These are phyloP conservation scores for Thermothelomyces thermophilus DNA, from an alignment of 2,329 filamentous ascomycete species.

Conservation along the genomic window DNA sequence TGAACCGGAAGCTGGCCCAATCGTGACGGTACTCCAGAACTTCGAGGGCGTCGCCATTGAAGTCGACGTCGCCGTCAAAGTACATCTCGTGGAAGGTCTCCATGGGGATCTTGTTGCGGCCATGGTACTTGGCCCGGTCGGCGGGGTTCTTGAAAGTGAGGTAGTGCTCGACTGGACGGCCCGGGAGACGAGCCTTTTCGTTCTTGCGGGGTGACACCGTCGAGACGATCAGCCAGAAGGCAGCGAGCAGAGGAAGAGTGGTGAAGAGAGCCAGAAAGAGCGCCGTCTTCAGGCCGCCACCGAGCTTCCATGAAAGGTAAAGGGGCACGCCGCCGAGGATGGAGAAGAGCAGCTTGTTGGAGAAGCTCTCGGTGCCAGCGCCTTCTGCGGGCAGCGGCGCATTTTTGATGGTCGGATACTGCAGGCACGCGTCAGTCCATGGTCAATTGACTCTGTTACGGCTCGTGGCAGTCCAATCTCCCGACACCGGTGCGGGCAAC, in stretches of 20 bases:
- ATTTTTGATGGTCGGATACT: slow-evolving; percentile 91
- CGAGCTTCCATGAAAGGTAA: slow-evolving; percentile 75
- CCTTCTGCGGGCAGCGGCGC: slow-evolving; percentile 87
- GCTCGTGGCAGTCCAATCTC: neutral
- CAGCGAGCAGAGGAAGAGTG: slow-evolving; percentile 69
- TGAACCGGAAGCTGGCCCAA: slow-evolving; percentile 94
- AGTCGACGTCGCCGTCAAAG: slow-evolving; percentile 88
- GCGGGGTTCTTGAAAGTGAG: slow-evolving; percentile 68
- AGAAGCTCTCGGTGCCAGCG: slow-evolving; percentile 78
- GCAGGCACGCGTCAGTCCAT: slow-evolving; percentile 17
- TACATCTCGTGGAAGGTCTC: slow-evolving; percentile 98
- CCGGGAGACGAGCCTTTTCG: slow-evolving; percentile 82
- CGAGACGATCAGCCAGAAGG: slow-evolving; percentile 77
- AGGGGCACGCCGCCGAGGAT: slow-evolving; percentile 65
- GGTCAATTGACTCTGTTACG: slow-evolving; percentile 6
- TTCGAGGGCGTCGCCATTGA: slow-evolving; percentile 89
- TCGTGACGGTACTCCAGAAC: slow-evolving; percentile 91
- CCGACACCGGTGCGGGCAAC: too few relatives aligned
- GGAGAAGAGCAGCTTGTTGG: slow-evolving; percentile 68
- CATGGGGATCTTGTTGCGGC: slow-evolving; percentile 76
- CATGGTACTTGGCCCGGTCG: slow-evolving; percentile 61
- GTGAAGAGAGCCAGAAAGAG: slow-evolving; percentile 79
- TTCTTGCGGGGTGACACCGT: slow-evolving; percentile 81
- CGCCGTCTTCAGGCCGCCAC: slow-evolving; percentile 80
- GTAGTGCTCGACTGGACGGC: slow-evolving; percentile 85